Evolutionary conservation across 2,329 filamentous ascomycete genomes (phyloP).

Genomic region (Aspergillus sp.): DNA sequence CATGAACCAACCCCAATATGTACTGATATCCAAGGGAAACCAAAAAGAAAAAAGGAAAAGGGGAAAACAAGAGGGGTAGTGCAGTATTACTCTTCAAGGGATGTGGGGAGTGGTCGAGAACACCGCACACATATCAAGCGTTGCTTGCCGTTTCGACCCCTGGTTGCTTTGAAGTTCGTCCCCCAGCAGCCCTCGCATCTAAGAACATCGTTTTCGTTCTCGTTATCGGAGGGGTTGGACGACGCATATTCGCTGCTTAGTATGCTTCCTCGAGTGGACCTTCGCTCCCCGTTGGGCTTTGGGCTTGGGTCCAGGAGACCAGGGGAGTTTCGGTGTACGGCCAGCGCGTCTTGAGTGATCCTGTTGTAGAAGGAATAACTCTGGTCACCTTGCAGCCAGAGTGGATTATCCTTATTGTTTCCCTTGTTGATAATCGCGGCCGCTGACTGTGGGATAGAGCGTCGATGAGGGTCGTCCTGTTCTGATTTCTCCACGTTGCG

Average conservation of each 20-base stretch:
- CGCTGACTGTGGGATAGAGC: conserved; percentile 15
- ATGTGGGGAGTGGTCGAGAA: conserved; percentile 24
- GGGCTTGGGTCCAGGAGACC: neutral
- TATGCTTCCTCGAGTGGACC: conserved; percentile 51
- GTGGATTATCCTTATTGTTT: conserved; percentile 39
- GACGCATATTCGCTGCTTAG: conserved; percentile 58
- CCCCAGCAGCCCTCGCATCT: conserved; percentile 61
- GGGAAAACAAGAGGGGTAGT: neutral
- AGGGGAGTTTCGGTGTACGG: conserved; percentile 21
- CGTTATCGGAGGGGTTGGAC: conserved; percentile 41
- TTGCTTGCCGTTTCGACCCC: conserved; percentile 53
- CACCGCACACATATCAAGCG: conserved; percentile 63
- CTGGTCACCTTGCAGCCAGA: conserved; percentile 52
- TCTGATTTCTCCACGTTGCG: conserved; percentile 11
- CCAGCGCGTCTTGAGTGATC: conserved; percentile 39
- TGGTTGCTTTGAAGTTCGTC: conserved; percentile 62
- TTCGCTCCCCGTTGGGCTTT: conserved; percentile 24
- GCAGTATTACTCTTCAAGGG: neutral
- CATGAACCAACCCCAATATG: neutral
- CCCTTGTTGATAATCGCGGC: conserved; percentile 24
- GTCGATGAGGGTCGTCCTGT: conserved; percentile 4
- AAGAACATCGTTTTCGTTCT: conserved; percentile 51
- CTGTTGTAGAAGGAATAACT: conserved; percentile 57
- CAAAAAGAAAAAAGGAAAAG: neutral
- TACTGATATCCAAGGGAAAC: neutral